Conservation (phyloP, 257 asterid species). For the Nicotiana tabacum region DNA sequence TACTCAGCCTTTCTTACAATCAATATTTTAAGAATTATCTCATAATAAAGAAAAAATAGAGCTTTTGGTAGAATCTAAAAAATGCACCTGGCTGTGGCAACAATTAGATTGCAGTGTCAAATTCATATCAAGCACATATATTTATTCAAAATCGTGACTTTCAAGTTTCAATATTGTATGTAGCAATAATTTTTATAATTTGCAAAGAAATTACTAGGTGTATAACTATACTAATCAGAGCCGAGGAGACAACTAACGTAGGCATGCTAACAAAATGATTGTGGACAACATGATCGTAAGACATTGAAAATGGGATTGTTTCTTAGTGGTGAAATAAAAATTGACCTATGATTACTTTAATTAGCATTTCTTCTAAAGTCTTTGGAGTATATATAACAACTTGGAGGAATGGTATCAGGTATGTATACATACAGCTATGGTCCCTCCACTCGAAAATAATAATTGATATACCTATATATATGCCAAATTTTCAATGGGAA, state of each 20-base stretch:
- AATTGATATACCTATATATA: no score
- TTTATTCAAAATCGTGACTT: background rate
- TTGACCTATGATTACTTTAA: background rate
- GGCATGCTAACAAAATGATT: conserved; percentile 8
- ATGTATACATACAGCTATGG: background rate
- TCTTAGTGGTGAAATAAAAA: background rate
- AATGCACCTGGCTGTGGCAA: background rate
- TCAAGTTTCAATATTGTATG: background rate
- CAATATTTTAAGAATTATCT: background rate
- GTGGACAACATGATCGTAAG: conserved; percentile 9
- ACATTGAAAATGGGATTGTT: background rate
- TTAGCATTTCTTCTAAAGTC: background rate
- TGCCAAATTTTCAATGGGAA: background rate
- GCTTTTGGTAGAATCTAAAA: background rate
- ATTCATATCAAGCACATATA: background rate
- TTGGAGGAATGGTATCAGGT: background rate
- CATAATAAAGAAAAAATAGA: background rate
- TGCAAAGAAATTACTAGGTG: background rate
- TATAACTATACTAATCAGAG: background rate
- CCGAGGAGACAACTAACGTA: background rate
- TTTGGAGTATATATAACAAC: background rate
- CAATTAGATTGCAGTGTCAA: background rate
- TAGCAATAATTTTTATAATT: background rate
- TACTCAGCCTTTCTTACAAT: background rate
- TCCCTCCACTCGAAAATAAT: background rate